phyloP scores from a whole-genome alignment of 108 stramenopile genomes.

The Bacterosira constricta region DNA sequence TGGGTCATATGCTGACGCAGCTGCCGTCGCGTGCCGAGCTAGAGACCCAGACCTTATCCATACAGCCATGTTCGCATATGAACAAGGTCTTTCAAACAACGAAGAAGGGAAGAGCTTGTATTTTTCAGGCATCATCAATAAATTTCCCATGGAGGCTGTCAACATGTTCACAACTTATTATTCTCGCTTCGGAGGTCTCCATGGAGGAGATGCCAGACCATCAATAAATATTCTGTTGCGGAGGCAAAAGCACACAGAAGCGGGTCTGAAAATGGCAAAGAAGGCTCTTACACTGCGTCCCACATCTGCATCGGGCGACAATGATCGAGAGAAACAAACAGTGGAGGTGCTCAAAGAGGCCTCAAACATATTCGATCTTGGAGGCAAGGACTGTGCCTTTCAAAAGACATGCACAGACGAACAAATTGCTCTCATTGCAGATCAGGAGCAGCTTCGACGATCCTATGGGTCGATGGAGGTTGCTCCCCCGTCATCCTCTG shows the following conservation, averaged over 20 bases:
- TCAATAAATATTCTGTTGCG: constrained; percentile 60
- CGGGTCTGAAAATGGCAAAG: constrained; percentile 63
- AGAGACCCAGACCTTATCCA: constrained; percentile 81
- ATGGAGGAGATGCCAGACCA: constrained; percentile 51
- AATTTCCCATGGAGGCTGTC: constrained; percentile 77
- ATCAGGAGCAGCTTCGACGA: constrained; percentile 73
- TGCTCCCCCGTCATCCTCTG: constrained; percentile 67
- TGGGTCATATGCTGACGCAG: constrained; percentile 76
- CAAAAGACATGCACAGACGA: constrained; percentile 83
- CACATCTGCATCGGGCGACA: constrained; percentile 40
- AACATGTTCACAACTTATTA: constrained; percentile 59
- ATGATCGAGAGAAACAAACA: constrained; percentile 18
- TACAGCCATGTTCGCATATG: constrained; percentile 60
- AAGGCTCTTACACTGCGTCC: constrained; percentile 49
- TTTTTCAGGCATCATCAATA: constrained; percentile 61
- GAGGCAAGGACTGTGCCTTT: constrained; percentile 73
- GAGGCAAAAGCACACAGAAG: constrained; percentile 62
- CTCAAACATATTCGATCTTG: constrained; percentile 71
- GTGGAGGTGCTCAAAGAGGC: constrained; percentile 57
- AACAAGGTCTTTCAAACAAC: constrained; percentile 50
- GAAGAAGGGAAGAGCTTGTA: constrained; percentile 48
- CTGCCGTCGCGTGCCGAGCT: constrained; percentile 73
- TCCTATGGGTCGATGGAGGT: constrained; percentile 67
- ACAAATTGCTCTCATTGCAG: constrained; percentile 67
- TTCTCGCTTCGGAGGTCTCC: constrained; percentile 19